These are phyloP conservation scores for Agapanthus africanus DNA, from an alignment of 106 monocot species.

Conservation along the genomic window DNA sequence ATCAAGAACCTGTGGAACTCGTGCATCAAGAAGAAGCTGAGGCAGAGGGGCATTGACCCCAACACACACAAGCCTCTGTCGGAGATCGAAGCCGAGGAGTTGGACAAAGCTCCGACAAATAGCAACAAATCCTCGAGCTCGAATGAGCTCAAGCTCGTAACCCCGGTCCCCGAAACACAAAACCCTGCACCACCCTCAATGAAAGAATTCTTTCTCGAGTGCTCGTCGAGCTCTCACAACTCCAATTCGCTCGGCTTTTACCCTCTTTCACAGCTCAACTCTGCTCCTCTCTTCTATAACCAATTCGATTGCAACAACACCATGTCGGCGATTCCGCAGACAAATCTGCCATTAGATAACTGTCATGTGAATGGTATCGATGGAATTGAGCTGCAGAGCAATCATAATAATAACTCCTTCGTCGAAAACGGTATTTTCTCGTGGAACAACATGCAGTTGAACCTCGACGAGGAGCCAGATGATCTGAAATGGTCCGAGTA, in stretches of 20 bases:
- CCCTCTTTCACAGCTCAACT: constrained; percentile 20
- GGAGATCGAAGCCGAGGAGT: constrained; percentile 7
- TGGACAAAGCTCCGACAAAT: neutral
- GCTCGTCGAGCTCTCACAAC: constrained; percentile 1
- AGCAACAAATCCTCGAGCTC: constrained; percentile 4
- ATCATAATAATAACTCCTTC: neutral
- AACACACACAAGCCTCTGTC: constrained; percentile 42
- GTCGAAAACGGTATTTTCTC: neutral
- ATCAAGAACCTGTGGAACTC: constrained; percentile 58
- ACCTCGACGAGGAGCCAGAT: constrained; percentile 33
- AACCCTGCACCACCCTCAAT: too few species aligned
- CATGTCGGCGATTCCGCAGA: neutral
- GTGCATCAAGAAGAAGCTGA: constrained; percentile 50
- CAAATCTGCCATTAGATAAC: constrained; percentile 17
- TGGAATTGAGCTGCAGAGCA: neutral
- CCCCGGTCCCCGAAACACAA: neutral
- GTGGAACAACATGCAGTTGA: constrained; percentile 14
- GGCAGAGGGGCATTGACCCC: constrained; percentile 48
- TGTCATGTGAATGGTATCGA: neutral
- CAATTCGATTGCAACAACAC: constrained; percentile 21
- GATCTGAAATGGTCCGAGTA: constrained; percentile 84
- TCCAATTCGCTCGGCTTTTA: constrained; percentile 21
- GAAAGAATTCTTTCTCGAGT: constrained; percentile 21
- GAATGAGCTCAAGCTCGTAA: neutral
- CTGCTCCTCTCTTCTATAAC: constrained; percentile 1